Conservation (phyloP, 139 green algal species). For the Chara braunii region DNA sequence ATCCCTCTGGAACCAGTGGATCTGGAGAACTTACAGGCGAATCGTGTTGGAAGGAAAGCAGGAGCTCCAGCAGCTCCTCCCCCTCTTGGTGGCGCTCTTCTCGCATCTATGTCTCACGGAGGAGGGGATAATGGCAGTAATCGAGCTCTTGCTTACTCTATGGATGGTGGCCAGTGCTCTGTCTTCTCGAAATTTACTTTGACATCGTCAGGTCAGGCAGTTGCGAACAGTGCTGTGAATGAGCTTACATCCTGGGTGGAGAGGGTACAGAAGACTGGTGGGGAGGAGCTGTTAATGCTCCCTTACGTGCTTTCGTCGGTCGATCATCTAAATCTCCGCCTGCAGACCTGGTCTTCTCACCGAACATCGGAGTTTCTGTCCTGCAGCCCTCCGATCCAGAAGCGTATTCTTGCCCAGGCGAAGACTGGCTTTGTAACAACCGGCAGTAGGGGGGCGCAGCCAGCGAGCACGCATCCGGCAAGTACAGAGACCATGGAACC, state of each 20-base stretch:
- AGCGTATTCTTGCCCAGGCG: conserved; percentile 24
- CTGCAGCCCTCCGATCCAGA: conserved; percentile 22
- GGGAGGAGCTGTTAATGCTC: conserved; percentile 21
- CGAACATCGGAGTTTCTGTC: conserved; percentile 16
- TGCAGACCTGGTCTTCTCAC: conserved; percentile 32
- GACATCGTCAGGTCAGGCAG: conserved; percentile 1
- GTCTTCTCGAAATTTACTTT: conserved; percentile 36
- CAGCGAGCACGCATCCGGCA: too few relatives aligned
- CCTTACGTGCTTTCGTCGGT: conserved; percentile 19
- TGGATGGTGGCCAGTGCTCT: conserved; percentile 12
- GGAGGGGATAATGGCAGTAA: too few relatives aligned
- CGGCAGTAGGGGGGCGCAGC: too few relatives aligned
- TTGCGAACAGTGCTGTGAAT: neutral
- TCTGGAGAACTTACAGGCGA: too few relatives aligned
- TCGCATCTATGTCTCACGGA: too few relatives aligned
- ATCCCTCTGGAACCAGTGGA: neutral
- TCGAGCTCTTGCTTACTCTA: conserved; percentile 18
- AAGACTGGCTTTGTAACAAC: too few relatives aligned
- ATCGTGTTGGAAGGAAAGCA: too few relatives aligned
- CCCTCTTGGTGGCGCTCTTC: too few relatives aligned
- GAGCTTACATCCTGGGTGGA: conserved; percentile 8
- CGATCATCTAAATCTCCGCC: neutral
- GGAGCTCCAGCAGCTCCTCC: too few relatives aligned
- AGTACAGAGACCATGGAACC: too few relatives aligned
- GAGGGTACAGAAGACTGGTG: conserved; percentile 6